Percentiles rank a stretch among this genome's conserved stretches.
phyloP scores from a whole-genome alignment of 371 early-diverging fungal genomes.

The Zychaea mexicana region DNA sequence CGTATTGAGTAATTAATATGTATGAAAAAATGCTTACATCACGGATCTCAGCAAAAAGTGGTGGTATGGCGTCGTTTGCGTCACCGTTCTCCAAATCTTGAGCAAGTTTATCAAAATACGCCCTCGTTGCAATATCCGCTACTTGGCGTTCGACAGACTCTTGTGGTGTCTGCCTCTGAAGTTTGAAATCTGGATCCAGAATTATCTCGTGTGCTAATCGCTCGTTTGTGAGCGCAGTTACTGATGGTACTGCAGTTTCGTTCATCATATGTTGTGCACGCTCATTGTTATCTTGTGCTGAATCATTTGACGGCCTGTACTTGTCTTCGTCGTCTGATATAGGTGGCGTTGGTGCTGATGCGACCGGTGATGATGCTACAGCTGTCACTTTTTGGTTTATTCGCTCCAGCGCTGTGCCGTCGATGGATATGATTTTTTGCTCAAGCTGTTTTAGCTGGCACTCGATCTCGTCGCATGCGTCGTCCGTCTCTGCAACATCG shows the following conservation, averaged over 20 bases:
- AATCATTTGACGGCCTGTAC: no score
- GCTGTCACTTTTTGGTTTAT: not conserved
- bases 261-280: conserved; percentile 5
- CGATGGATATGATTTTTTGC: conserved; percentile 24
- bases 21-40: conserved; percentile 8
- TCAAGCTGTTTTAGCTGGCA: conserved; percentile 50
- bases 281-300: conserved; percentile 6
- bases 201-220: conserved; percentile 79
- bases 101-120: conserved; percentile 63
- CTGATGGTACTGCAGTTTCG: not conserved
- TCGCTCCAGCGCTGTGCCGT: conserved; percentile 23
- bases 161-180: conserved; percentile 30
- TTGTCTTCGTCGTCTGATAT: no score
- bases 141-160: conserved; percentile 56
- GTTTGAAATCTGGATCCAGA: conserved; percentile 73
- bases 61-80: conserved; percentile 37
- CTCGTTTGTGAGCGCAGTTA: conserved; percentile 48
- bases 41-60: conserved; percentile 55
- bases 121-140: conserved; percentile 53
- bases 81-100: conserved; percentile 49
- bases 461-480: conserved; percentile 33
- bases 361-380: no score
- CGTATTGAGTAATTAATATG: not conserved
- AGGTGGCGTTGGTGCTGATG: no score
- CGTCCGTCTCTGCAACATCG: conserved; percentile 30